Evolutionary conservation across 495 filamentous ascomycete genomes (phyloP).

Genomic region (Penicillium chermesinum): DNA sequence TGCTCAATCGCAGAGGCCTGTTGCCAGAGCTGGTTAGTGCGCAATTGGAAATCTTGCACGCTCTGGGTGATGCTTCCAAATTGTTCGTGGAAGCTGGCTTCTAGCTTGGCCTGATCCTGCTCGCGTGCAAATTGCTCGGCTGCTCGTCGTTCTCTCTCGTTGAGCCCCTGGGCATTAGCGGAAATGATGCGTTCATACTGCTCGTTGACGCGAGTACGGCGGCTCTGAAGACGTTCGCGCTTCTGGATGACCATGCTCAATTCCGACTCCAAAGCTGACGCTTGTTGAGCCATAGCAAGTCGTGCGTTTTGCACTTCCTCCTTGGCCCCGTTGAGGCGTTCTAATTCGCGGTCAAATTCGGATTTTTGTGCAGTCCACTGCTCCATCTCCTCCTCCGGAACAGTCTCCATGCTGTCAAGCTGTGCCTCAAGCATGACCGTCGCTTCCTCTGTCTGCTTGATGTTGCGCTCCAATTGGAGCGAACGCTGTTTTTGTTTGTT

Average conservation of each 20-base stretch:
- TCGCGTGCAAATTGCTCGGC: conserved; percentile 62
- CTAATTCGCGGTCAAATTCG: conserved; percentile 58
- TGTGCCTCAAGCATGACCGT: conserved; percentile 55
- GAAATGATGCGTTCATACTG: conserved; percentile 74
- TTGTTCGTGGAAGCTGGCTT: conserved; percentile 44
- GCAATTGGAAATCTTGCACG: conserved; percentile 44
- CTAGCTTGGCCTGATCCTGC: conserved; percentile 57
- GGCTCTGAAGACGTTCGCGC: conserved; percentile 69
- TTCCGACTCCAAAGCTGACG: conserved; percentile 62
- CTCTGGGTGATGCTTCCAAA: conserved; percentile 40
- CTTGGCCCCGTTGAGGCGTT: conserved; percentile 54
- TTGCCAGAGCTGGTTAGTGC: conserved; percentile 45
- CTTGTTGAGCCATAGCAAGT: conserved; percentile 56
- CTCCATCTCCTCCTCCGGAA: conserved; percentile 62
- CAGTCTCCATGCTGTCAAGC: conserved; percentile 59
- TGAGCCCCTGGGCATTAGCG: conserved; percentile 67
- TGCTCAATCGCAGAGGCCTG: conserved; percentile 45
- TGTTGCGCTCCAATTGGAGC: conserved; percentile 69
- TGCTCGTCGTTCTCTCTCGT: conserved; percentile 67
- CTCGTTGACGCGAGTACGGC: conserved; percentile 69
- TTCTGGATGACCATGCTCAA: conserved; percentile 62
- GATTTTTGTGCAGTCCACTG: conserved; percentile 56
- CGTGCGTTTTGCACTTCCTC: conserved; percentile 59
- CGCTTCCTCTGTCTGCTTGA: conserved; percentile 78
- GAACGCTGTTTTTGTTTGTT: conserved; percentile 77